phyloP scores from a whole-genome alignment of 805 yeast genomes.

The Monosporozyma aerobia region DNA sequence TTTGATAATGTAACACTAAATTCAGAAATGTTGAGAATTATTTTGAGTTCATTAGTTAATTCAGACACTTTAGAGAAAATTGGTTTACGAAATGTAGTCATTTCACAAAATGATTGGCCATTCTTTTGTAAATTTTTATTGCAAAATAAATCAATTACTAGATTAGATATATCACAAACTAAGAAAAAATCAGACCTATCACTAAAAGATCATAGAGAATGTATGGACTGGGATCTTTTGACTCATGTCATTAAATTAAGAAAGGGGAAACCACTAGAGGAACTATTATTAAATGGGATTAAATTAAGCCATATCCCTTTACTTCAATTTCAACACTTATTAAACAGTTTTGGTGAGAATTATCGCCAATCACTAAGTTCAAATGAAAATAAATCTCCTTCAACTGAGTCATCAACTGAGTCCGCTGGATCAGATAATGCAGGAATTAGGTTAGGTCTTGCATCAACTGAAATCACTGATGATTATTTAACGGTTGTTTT shows the following conservation, averaged over 20 bases:
- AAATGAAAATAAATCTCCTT: background rate
- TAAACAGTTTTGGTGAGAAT: conserved; percentile 50
- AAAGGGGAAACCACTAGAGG: conserved; percentile 58
- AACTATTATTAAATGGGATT: conserved; percentile 71
- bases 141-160: conserved; percentile 46
- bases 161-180: conserved; percentile 64
- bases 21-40: conserved; percentile 63
- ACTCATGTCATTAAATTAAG: conserved; percentile 59
- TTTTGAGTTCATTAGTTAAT: conserved; percentile 61
- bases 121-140: conserved; percentile 66
- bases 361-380: conserved; percentile 21
- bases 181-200: conserved; percentile 32
- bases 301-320: conserved; percentile 43
- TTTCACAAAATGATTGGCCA: conserved; percentile 69
- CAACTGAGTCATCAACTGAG: background rate
- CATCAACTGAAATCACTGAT: conserved; percentile 55
- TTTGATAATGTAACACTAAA: conserved; percentile 74
- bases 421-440: background rate
- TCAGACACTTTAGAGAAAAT: conserved; percentile 62
- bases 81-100: conserved; percentile 68
- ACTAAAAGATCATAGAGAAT: conserved; percentile 43
- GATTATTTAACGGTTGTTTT: conserved; percentile 51
- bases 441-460: conserved; percentile 55
- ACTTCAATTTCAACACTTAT: conserved; percentile 42
- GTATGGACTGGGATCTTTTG: conserved; percentile 76